Conservation (phyloP, 2,329 filamentous ascomycete species). For the Remersonia thermophila region DNA sequence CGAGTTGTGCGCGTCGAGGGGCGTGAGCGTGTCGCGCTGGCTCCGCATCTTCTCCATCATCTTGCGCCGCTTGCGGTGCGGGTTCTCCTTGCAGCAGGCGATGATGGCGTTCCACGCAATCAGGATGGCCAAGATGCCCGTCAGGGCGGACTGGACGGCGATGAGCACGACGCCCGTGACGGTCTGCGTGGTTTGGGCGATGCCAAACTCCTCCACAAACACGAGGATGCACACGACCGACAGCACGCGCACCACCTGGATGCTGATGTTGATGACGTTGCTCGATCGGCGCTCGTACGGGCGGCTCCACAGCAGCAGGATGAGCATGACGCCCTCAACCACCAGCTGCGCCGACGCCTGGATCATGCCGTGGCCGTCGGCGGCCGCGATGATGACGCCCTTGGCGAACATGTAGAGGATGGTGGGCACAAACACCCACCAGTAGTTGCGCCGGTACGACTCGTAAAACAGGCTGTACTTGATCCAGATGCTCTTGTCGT, state of each 20-base stretch:
- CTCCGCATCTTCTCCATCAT: conserved; percentile 69
- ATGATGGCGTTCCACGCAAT: conserved; percentile 84
- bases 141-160: conserved; percentile 76
- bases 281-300: conserved; percentile 79
- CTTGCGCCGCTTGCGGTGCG: conserved; percentile 78
- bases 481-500: conserved; percentile 81
- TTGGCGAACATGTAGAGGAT: conserved; percentile 88
- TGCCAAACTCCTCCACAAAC: conserved; percentile 85
- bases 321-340: conserved; percentile 69
- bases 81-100: conserved; percentile 73
- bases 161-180: conserved; percentile 88
- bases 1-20: conserved; percentile 76
- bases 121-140: conserved; percentile 70
- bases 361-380: conserved; percentile 69
- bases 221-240: conserved; percentile 82
- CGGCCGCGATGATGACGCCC: conserved; percentile 73
- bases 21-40: conserved; percentile 73
- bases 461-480: conserved; percentile 98
- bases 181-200: conserved; percentile 85
- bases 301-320: conserved; percentile 68
- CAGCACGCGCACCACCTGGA: conserved; percentile 77
- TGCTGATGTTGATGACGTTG: conserved; percentile 87
- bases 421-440: conserved; percentile 89
- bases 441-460: conserved; percentile 84
- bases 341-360: conserved; percentile 72